These are phyloP conservation scores for Elongisporangium anandrum DNA, from an alignment of 352 stramenopile genomes.

Conservation along the genomic window DNA sequence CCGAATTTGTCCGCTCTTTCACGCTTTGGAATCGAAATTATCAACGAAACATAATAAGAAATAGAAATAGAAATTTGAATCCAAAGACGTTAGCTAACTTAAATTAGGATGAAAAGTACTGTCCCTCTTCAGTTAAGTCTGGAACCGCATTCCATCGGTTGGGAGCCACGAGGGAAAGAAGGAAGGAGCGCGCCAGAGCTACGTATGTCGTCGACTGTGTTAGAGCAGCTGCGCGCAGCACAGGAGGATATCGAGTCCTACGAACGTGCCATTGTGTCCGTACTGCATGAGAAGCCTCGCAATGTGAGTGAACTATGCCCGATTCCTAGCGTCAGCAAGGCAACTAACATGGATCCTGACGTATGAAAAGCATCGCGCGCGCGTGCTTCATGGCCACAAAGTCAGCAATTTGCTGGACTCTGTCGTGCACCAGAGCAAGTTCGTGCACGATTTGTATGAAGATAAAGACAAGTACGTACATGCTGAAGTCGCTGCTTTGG, in stretches of 20 bases:
- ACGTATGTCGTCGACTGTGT: constrained; percentile 77
- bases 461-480: constrained; percentile 71
- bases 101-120: background rate
- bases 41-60: too few species aligned
- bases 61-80: too few species aligned
- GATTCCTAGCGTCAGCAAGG: background rate
- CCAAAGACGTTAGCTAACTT: too few species aligned
- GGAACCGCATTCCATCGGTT: background rate
- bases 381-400: constrained; percentile 80
- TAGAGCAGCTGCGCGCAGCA: constrained; percentile 78
- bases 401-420: constrained; percentile 77
- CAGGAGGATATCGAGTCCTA: constrained; percentile 80
- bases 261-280: constrained; percentile 67
- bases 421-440: constrained; percentile 58
- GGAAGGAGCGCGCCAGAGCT: background rate
- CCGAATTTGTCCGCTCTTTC: too few species aligned
- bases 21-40: too few species aligned
- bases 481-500: background rate
- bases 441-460: constrained; percentile 77
- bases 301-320: constrained; percentile 43
- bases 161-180: background rate
- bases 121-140: background rate
- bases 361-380: constrained; percentile 54
- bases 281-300: constrained; percentile 72
- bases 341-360: background rate